These are phyloP conservation scores for Coprinopsis marcescibilis DNA, from an alignment of 768 basidiomycete species.

Conservation along the genomic window DNA sequence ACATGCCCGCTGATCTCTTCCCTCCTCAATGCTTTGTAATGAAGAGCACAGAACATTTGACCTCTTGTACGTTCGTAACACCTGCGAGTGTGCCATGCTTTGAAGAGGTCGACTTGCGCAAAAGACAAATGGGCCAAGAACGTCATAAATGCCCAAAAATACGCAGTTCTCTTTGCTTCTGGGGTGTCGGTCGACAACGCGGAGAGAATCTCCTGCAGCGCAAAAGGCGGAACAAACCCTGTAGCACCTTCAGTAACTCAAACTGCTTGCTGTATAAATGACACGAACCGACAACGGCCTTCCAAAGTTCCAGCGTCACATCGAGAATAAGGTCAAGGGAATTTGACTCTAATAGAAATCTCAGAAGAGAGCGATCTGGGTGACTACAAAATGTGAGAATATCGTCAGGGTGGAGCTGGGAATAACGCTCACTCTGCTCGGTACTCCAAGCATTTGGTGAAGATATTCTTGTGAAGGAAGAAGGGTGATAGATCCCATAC, in stretches of 20 bases:
- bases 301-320: conserved; percentile 53
- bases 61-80: conserved; percentile 71
- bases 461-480: conserved; percentile 63
- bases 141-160: conserved; percentile 52
- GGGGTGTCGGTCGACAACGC: conserved; percentile 39
- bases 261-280: conserved; percentile 7
- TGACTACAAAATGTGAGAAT: conserved; percentile 29
- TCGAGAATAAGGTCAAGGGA: conserved; percentile 65
- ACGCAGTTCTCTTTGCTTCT: conserved; percentile 40
- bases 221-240: conserved; percentile 67
- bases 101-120: conserved; percentile 58
- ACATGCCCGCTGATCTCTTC: conserved; percentile 50
- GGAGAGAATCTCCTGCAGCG: conserved; percentile 53
- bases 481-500: conserved; percentile 66
- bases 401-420: neutral
- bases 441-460: conserved; percentile 56
- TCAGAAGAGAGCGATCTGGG: conserved; percentile 51
- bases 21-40: conserved; percentile 61
- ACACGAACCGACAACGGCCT: conserved; percentile 42
- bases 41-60: conserved; percentile 63
- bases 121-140: conserved; percentile 63
- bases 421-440: conserved; percentile 31
- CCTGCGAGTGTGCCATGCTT: conserved; percentile 60
- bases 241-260: conserved; percentile 3
- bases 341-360: conserved; percentile 60